phyloP scores from a whole-genome alignment of 2,329 filamentous ascomycete genomes.

The Colletotrichum lentis region DNA sequence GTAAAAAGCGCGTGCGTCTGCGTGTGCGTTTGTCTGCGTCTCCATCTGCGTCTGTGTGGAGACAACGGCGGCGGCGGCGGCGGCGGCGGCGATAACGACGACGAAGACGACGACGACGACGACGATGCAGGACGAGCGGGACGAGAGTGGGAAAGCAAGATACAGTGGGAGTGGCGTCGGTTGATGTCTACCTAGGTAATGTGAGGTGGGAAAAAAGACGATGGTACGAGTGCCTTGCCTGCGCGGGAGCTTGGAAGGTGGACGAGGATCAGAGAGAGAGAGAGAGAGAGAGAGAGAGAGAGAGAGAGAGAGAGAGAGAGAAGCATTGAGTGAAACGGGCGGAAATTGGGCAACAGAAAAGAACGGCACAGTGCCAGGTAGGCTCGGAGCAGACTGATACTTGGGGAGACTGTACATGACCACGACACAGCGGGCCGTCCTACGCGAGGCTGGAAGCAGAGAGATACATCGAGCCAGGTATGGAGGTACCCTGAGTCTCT shows the following conservation, averaged over 20 bases:
- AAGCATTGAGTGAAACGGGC: not conserved
- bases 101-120: no score
- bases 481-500: not conserved
- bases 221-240: not conserved
- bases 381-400: not conserved
- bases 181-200: not conserved
- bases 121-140: no score
- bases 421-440: not conserved
- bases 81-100: not conserved
- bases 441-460: not conserved
- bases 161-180: constrained; percentile 2
- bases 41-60: no score
- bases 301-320: not conserved
- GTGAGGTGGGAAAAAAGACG: constrained; percentile 1
- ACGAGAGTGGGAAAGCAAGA: no score
- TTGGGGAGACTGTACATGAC: not conserved
- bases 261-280: not conserved
- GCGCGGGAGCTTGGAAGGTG: not conserved
- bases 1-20: constrained; percentile 4
- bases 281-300: no score
- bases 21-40: no score
- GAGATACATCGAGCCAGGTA: not conserved
- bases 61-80: no score
- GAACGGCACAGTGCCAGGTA: not conserved
- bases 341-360: not conserved